Evolutionary conservation across 805 yeast genomes (phyloP), one percentile per base, ranked within the genome.

Genomic region (Cyberlindnera veronae): DNA sequence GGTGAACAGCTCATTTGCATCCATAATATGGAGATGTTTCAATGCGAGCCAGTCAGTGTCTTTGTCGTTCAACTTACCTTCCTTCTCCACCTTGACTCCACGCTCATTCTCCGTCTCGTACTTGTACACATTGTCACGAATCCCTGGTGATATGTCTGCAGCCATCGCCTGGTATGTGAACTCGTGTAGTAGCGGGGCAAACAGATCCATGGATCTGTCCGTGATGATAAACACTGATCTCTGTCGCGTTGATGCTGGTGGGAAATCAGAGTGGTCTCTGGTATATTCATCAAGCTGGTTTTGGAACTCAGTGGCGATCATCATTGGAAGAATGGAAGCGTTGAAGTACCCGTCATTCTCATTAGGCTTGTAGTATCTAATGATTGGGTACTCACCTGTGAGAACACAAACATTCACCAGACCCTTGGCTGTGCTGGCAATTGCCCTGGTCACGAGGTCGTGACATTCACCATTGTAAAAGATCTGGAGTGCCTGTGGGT

Each of bases 141-240:
- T 74, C 22, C 64, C 66, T 2, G 73, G 71, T 20, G 83, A 63
- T 11, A 42, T 9, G 60, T 91, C 99, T 66, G 83, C 82, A 15
- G 90, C 84, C 85, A 90, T 81, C 5, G 97, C 90, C 63, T 91
- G 95, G 62, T 90, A 93, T 18, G 83, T 77, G 62, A 90, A 87
- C 58, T 88, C 96, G 61, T 93, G 98, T 39, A 90, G 63, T 34
- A 93, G 59, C 0, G 97, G 96, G 6, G 93, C 84, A 53, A 77
- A 76, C 35, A 84, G 67, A 60, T 95, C 99, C 58, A 89, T 58
- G 2, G 95, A 73, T 46, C 99, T 72, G 61, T 93, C 99, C 2
- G 85, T 69, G 15, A 93, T 77, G 24, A 93, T 61, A 48, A 91
- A 71, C 0, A 85, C 71, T 0, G 96, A 74, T 46, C 93, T 71